These are phyloP conservation scores for Dunaliella salina DNA, from an alignment of 163 green algal species.

Conservation along the genomic window DNA sequence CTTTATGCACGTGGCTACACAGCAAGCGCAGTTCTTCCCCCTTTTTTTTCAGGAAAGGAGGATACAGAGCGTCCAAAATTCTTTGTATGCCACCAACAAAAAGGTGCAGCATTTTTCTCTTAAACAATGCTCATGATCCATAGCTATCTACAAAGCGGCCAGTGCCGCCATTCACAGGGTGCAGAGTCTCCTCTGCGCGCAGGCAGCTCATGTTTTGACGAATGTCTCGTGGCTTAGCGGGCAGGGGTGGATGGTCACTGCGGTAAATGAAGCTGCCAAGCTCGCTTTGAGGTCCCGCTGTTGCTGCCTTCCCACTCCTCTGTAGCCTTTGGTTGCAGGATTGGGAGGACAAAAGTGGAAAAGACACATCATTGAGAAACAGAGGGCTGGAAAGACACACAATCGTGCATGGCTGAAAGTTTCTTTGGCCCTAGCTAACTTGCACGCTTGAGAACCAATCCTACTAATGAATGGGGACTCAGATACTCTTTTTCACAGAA, in stretches of 20 bases:
- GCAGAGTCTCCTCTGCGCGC: neutral
- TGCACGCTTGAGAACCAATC: neutral
- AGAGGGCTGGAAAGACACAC: too few relatives aligned
- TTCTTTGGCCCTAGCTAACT: neutral
- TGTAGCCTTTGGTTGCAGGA: constrained; percentile 20
- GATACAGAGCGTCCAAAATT: too few relatives aligned
- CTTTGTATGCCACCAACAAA: too few relatives aligned
- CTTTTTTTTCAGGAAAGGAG: too few relatives aligned
- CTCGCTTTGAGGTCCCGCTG: neutral
- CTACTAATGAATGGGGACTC: too few relatives aligned
- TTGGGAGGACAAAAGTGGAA: neutral
- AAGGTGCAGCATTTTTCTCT: too few relatives aligned
- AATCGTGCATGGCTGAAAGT: neutral
- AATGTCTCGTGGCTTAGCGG: neutral
- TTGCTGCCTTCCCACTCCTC: constrained; percentile 33
- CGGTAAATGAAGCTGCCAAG: constrained; percentile 1
- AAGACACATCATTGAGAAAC: too few relatives aligned
- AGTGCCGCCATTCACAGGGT: neutral
- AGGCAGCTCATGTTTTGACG: neutral
- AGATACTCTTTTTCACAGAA: too few relatives aligned
- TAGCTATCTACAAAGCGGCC: neutral
- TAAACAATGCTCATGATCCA: too few relatives aligned
- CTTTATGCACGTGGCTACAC: too few relatives aligned
- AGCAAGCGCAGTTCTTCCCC: too few relatives aligned
- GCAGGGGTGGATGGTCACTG: neutral